Base-by-base conservation (phyloP, 2,329 filamentous ascomycete genomes). In the Coleophoma crateriformis region DNA sequence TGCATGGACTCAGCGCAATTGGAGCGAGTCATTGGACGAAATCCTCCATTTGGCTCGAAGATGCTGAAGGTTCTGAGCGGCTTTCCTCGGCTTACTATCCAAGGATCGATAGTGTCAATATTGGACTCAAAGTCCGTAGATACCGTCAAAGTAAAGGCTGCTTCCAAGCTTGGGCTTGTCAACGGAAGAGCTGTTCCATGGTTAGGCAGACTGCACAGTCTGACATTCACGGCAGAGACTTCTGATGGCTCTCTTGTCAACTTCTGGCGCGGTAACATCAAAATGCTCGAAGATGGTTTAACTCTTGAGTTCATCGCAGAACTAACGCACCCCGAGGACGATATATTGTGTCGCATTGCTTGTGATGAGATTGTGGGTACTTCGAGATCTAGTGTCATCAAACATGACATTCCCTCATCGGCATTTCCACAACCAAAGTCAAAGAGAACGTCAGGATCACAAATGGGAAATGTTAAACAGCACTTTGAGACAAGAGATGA, bases 301-400 rank as follows among this genome's bases (percentile, higher is more conserved):
- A 77, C 83, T 10, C 62, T 90, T 2, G 66, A 73, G 0, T 85
- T 86, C 54, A 78, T 68, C 17, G 78, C 83, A 1, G 69, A 78
- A 0, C 63, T 90, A 17, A 75, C 66, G 1, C 70, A 70, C 4
- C 64, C 72, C 0, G 76, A 79, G 15, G 79, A 85, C 50, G 69
- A 75, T 3, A 78, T 94, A 33, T 75, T 75, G 20, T 88, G 83
- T 52, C 81, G 84, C 61, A 74, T 91, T 45, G 87, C 88, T 65
- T 97, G 91, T 56, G 92, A 96, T 68, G 85, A 90, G 40, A 86
- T 97, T 59, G 88, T 84, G 3, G 82, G 82, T 2, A 84, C 81
- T 0, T 64, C 58, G 7, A 54, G 53, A 33, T 57, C 52, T 13
- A 54, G 42, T 43, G 41, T 55, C 38, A 46, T 66, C 7, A 53